Evolutionary conservation across 306 rosid species (phyloP).

Genomic region (Dryas alaskensis): DNA sequence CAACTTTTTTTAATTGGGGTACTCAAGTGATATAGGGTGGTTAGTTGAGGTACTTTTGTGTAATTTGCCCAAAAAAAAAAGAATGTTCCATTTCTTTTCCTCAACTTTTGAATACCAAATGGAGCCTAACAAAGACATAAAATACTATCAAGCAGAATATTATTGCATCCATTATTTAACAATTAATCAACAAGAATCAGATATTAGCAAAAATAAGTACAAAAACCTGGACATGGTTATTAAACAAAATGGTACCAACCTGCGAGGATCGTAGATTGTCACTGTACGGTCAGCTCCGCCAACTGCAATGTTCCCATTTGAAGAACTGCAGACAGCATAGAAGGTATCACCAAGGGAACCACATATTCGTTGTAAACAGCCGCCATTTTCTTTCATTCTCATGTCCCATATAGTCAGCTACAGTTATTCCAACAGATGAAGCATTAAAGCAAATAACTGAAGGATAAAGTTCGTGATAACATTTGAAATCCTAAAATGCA

Average conservation of each 20-base stretch:
- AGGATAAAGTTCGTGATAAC: slow-evolving; percentile 23
- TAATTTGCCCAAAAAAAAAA: too few species aligned
- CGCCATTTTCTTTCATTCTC: slow-evolving; percentile 88
- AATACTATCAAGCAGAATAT: not conserved
- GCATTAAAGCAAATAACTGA: slow-evolving; percentile 14
- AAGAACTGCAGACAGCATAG: slow-evolving; percentile 72
- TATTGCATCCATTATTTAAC: not conserved
- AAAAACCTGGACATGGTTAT: slow-evolving; percentile 6
- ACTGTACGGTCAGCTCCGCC: slow-evolving; percentile 89
- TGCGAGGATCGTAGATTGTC: slow-evolving; percentile 91
- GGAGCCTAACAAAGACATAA: not conserved
- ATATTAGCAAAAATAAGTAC: not conserved
- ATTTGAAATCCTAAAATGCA: slow-evolving; percentile 12
- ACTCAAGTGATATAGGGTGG: too few species aligned
- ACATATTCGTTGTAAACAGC: slow-evolving; percentile 73
- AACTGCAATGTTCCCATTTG: slow-evolving; percentile 70
- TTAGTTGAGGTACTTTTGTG: too few species aligned
- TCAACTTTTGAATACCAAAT: not conserved
- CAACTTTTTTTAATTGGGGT: too few species aligned
- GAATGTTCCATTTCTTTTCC: not conserved
- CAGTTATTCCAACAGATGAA: slow-evolving; percentile 30
- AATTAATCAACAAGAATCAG: not conserved
- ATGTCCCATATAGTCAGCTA: slow-evolving; percentile 84
- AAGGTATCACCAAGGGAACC: slow-evolving; percentile 69
- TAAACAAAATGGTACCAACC: slow-evolving; percentile 44